Evolutionary conservation across 2,329 filamentous ascomycete genomes (phyloP), one percentile per base, ranked within the genome.

Genomic region (Salinomyces thailandicus): DNA sequence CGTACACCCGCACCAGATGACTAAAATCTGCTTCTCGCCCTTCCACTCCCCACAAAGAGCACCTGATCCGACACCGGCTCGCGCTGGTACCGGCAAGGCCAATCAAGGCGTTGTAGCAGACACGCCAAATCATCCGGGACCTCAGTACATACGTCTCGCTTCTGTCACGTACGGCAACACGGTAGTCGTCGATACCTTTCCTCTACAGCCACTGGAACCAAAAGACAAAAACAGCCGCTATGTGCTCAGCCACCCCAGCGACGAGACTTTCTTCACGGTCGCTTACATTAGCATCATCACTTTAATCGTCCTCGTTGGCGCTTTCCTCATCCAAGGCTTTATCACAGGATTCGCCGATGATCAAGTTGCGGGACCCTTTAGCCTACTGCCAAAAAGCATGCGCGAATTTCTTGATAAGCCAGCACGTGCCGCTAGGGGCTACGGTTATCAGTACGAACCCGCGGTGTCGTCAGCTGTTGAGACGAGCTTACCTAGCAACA

Each of bases 151-250:
- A 48, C 84, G 83, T 50, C 73, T 94, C 3, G 86, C 84, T 18
- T 87, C 82, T 31, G 81, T 85, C 27, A 85, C 81, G 33, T 77
- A 93, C 49, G 80, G 77, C 42, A 87, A 86, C 56, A 83, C 78
- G 0, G 75, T 86, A 27, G 76, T 81, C 18, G 78, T 93, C 17
- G 84, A 93, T 59, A 81, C 76, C 26, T 77, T 94, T 44, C 78
- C 84, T 0, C 71, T 94, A 5, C 57, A 62, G 4, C 65, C 66
- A 7, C 51, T 64, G 15, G 50, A 61, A 11, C 63, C 73, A 0
- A 64, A 64, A n/a, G 62, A 67, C 9, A 66, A 51, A 15, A 41
- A 57, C 13, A 59, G 72, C 7, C 81, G 83, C 43, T 86, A 87
- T 54, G 73, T 86, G 3, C 73, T 87, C 19, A 75, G 72, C 13